Evolutionary conservation across 345 rosid species (phyloP), one percentile per base, ranked within the genome.

Genomic region (Brassica carinata): DNA sequence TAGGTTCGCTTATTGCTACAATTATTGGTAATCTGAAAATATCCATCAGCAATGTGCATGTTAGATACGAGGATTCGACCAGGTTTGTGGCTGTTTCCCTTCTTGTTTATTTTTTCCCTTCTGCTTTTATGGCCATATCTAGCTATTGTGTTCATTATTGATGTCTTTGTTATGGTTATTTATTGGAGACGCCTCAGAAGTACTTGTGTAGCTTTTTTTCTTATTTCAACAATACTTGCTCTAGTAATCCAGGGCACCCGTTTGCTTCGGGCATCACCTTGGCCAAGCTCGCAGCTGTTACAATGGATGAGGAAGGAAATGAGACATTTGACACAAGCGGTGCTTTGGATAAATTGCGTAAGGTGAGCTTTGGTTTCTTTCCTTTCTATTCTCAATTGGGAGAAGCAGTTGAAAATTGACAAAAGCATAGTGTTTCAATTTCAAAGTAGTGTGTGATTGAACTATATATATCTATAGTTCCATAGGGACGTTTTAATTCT

Each of bases 321-420:
- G 99, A 96, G 88, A 96, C 97, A 55, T 96, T 96, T 83, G 99
- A 96, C 86, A 81, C 97, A 31, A 96, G 99, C 87, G 98, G 99
- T 74, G 99, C 99, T 78, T 79, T 92, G 85, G 98, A 96, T 86
- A 91, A 84, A 84, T 79, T 96, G 83, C 92, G 93, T 79, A 96
- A 96, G 97, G 99, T 96, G 55, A 85, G 87, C 64, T 66, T 72
- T 76, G 38, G 73, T 69, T 67, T 72, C 76, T 72, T 80, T 75
- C 77, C 73, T 75, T 71, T 57, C 66, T 45, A 62, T 78, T 63
- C 30, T 76, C 67, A 64, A 66, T 72, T 73, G 69, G 18, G 26
- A 1, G 67, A 48, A 76, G 71, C 72, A 75, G 67, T 82, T 64
- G 40, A 65, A 55, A 38, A 43, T 71, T 70, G 51, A 18, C 69